These are phyloP conservation scores for Colletotrichum tabaci DNA, from an alignment of 2,329 filamentous ascomycete genomes.

Conservation along the genomic window DNA sequence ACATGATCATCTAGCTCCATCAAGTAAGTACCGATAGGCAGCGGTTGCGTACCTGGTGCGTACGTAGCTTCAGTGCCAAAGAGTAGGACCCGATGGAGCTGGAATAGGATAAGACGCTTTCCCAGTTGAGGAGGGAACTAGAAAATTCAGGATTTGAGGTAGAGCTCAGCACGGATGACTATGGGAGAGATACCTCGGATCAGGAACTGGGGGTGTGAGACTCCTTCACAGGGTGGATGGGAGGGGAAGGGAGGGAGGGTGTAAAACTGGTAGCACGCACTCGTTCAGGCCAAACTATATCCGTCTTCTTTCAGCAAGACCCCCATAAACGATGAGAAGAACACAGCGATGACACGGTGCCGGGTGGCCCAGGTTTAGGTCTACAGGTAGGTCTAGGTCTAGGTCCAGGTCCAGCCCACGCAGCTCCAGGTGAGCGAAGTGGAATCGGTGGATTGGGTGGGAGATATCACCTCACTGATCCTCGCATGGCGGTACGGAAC, in stretches of 20 bases:
- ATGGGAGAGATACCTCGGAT: not conserved
- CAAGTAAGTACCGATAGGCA: not conserved
- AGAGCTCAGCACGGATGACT: not conserved
- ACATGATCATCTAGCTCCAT: conserved; percentile 1
- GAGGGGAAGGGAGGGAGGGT: too few relatives aligned
- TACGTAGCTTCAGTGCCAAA: not conserved
- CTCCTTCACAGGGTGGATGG: not conserved
- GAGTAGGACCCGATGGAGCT: conserved; percentile 35
- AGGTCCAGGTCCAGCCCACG: not conserved
- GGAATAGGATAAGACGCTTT: conserved; percentile 20
- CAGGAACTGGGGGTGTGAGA: conserved; percentile 11
- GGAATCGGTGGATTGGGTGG: not conserved
- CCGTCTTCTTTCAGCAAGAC: conserved; percentile 5
- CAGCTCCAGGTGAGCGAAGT: conserved; percentile 1
- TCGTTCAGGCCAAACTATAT: conserved; percentile 1
- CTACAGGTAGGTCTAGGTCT: not conserved
- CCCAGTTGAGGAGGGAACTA: not conserved
- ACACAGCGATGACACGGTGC: conserved; percentile 1
- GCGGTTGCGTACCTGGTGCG: conserved; percentile 16
- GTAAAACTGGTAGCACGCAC: too few relatives aligned
- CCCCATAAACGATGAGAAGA: conserved; percentile 1
- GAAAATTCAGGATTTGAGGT: not conserved
- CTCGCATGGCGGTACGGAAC: conserved; percentile 13
- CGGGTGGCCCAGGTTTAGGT: conserved; percentile 11
- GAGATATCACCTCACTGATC: conserved; percentile 11